A percentile compares a stretch with the other conserved stretches of the same genome.
Conservation (phyloP, 371 early-diverging fungal genomes). For the Circinella umbellata region DNA sequence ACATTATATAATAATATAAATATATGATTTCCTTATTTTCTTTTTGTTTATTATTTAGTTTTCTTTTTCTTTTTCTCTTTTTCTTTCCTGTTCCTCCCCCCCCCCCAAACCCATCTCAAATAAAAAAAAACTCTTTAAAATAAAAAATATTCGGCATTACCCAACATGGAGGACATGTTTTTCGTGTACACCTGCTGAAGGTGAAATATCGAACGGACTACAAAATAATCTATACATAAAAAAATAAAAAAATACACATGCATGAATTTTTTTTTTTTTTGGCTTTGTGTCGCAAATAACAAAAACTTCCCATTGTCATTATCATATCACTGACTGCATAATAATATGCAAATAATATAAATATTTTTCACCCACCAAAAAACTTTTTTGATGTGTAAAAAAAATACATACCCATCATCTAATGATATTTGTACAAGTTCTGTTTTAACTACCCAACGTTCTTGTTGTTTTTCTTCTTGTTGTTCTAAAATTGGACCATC, state of each 20-base stretch:
- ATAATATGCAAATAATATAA: too few species aligned
- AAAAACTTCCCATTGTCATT: constrained; percentile 2
- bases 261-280: constrained; percentile 6
- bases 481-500: constrained; percentile 5
- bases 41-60: background rate
- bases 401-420: constrained; percentile 38
- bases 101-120: too few species aligned
- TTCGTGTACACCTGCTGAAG: constrained; percentile 30
- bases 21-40: background rate
- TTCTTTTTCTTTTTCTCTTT: background rate
- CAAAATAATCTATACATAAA: constrained; percentile 27
- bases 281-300: background rate
- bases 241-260: background rate
- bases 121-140: too few species aligned
- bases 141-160: constrained; percentile 32
- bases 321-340: background rate
- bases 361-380: background rate
- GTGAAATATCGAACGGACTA: constrained; percentile 25
- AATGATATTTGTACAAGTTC: constrained; percentile 43
- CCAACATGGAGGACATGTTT: constrained; percentile 46
- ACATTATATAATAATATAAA: background rate
- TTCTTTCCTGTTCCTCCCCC: background rate
- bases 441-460: constrained; percentile 42
- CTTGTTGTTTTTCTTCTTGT: constrained; percentile 2
- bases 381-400: background rate